Base-by-base conservation (phyloP, 805 yeast genomes). In the Kluyveromyces nonfermentans region DNA sequence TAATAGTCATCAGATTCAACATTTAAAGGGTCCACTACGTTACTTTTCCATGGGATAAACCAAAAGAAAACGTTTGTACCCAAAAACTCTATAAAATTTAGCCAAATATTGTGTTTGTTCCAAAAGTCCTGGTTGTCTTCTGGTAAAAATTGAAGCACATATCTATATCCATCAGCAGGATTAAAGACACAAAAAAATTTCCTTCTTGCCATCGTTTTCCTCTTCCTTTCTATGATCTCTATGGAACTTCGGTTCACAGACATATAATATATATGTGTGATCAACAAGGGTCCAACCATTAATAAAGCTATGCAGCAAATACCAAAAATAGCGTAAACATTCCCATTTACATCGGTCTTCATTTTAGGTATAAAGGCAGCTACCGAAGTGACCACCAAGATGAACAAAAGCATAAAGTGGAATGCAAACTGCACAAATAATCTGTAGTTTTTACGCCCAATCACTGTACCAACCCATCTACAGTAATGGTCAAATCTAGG, bases 401-500 rank as follows among this genome's bases (percentile, higher is more conserved):
- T 40, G 35, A 77, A 68, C 36, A 65, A 57, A 2, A 59, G 18
- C 21, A 63, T 59, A 25, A 70, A 60, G 52, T 68, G 65, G 5
- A 68, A 35, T 28, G 73, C 54, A 52, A 73, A 80, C 48, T 75
- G 78, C 3, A 80, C 41, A 53, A 88, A 88, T 22, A 69, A 63
- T 40, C 72, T 57, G 57, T 78, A 77, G 61, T 90, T 89, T 33
- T 65, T 59, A 46, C 74, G 73, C 0, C 95, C 96, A 36, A 89
- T 75, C 4, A 78, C 75, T 0, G 72, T 59, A 1, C 95, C 94
- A 0, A 90, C 62, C 82, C 86, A 87, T 0, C 77, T 56, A 58
- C 97, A 89, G 54, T 72, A 82, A 59, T 89, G 97, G 62, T 89
- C 97, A 69, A 85, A 82, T 45, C 73, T 70, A 0, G 85, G 78